phyloP scores from a whole-genome alignment of 768 basidiomycete species.

The Lactarius evosmus region DNA sequence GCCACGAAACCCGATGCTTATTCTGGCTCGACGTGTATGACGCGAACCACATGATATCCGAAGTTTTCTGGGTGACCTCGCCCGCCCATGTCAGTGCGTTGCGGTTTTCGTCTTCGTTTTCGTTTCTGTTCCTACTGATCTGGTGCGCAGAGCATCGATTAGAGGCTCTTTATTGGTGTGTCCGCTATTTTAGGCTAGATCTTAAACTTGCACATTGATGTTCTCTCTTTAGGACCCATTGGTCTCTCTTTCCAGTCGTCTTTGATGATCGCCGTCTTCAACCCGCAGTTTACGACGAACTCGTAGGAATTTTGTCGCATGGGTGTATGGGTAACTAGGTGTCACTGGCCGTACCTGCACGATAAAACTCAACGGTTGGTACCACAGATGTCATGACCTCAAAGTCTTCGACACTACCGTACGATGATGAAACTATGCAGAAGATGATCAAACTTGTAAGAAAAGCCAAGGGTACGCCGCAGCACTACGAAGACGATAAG shows the following conservation, averaged over 20 bases:
- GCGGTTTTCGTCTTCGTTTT: not conserved
- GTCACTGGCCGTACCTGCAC: not conserved
- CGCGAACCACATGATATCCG: conserved; percentile 34
- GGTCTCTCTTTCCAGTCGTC: not conserved
- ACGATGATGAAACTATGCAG: not conserved
- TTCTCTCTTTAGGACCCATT: conserved; percentile 27
- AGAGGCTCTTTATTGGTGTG: conserved; percentile 30
- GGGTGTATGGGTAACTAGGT: conserved; percentile 39
- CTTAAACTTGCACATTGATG: conserved; percentile 16
- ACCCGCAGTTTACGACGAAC: conserved; percentile 31
- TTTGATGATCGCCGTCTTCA: conserved; percentile 9
- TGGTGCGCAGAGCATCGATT: conserved; percentile 25
- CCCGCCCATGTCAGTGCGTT: conserved; percentile 5
- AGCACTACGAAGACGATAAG: too few relatives aligned
- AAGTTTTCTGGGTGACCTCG: not conserved
- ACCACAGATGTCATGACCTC: conserved; percentile 1
- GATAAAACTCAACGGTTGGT: not conserved
- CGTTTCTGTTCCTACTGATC: not conserved
- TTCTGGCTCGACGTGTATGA: conserved; percentile 37
- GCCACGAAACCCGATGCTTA: not conserved
- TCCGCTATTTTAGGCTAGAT: not conserved
- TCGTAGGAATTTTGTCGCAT: conserved; percentile 37
- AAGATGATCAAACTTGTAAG: not conserved
- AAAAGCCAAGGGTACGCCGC: not conserved
- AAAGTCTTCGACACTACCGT: not conserved